A percentile compares a stretch with the other conserved stretches of the same genome.
Evolutionary conservation across 2,329 filamentous ascomycete species (phyloP).

Genomic region (Macrophomina pseudophaseolina): DNA sequence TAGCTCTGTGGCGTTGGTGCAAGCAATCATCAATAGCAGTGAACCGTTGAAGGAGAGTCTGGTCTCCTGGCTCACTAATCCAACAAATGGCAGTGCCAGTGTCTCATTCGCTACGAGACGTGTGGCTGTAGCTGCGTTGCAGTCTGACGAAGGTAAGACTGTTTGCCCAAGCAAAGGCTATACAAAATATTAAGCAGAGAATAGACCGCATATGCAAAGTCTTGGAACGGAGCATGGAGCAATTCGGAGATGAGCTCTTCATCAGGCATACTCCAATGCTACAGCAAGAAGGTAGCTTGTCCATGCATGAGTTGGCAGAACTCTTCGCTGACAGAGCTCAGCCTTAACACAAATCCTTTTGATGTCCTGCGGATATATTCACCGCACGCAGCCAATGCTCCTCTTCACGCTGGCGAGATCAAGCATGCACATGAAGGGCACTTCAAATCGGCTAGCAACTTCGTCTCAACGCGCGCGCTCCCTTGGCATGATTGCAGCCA

Average conservation of each 20-base stretch:
- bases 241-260: slow-evolving; percentile 85
- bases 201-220: slow-evolving; percentile 38
- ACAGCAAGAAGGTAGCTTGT: slow-evolving; percentile 78
- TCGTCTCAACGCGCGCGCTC: slow-evolving; percentile 78
- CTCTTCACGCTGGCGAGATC: slow-evolving; percentile 73
- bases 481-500: slow-evolving; percentile 86
- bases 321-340: slow-evolving; percentile 41
- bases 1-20: slow-evolving; percentile 28
- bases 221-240: slow-evolving; percentile 70
- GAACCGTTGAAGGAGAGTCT: slow-evolving; percentile 31
- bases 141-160: slow-evolving; percentile 27
- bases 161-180: neutral
- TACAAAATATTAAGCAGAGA: neutral
- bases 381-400: slow-evolving; percentile 68
- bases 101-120: slow-evolving; percentile 33
- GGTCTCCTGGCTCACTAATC: slow-evolving; percentile 31
- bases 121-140: slow-evolving; percentile 35
- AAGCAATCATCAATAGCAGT: slow-evolving; percentile 25
- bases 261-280: slow-evolving; percentile 83
- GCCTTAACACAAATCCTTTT: slow-evolving; percentile 81
- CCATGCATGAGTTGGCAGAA: slow-evolving; percentile 29
- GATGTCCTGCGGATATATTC: slow-evolving; percentile 76
- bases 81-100: slow-evolving; percentile 27
- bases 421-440: slow-evolving; percentile 72
- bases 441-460: slow-evolving; percentile 83